A percentile compares a stretch with the other conserved stretches of the same genome.
Evolutionary conservation across 2,329 filamentous ascomycete species (phyloP).

Genomic region (Ophiostoma australiae): DNA sequence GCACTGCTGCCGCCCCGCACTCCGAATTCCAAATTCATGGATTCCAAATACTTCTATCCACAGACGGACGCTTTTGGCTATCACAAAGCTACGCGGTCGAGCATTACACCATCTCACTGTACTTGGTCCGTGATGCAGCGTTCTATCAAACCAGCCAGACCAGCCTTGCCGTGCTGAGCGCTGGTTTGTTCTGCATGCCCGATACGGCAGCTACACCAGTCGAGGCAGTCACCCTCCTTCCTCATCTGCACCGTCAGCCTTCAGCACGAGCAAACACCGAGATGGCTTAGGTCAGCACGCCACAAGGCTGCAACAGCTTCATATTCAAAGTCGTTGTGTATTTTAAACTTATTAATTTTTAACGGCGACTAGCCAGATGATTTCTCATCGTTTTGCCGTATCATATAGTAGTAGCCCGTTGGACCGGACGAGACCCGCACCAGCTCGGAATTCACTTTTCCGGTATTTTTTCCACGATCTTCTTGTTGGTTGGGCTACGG

Average conservation of each 20-base stretch:
- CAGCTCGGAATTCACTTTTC: background rate
- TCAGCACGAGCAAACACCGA: background rate
- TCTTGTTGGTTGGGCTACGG: background rate
- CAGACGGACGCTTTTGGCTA: background rate
- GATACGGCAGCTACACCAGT: background rate
- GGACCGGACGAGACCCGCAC: background rate
- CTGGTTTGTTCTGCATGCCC: too few species aligned
- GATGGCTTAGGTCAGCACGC: background rate
- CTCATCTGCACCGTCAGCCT: slow-evolving; percentile 2
- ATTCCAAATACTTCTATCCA: slow-evolving; percentile 21
- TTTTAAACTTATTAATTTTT: background rate
- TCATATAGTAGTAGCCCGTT: background rate
- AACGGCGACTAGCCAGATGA: background rate
- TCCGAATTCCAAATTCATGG: slow-evolving; percentile 20
- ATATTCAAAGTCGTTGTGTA: too few species aligned
- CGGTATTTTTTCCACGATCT: background rate
- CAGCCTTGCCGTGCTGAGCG: background rate
- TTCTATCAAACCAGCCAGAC: background rate
- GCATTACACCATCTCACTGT: background rate
- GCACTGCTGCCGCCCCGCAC: slow-evolving; percentile 1
- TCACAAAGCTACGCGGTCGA: background rate
- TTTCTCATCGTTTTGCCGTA: background rate
- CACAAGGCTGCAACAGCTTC: background rate
- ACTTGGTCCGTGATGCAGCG: background rate
- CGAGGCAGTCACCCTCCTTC: background rate